Conservation (phyloP, 768 basidiomycete genomes). For the Amanita thiersii region DNA sequence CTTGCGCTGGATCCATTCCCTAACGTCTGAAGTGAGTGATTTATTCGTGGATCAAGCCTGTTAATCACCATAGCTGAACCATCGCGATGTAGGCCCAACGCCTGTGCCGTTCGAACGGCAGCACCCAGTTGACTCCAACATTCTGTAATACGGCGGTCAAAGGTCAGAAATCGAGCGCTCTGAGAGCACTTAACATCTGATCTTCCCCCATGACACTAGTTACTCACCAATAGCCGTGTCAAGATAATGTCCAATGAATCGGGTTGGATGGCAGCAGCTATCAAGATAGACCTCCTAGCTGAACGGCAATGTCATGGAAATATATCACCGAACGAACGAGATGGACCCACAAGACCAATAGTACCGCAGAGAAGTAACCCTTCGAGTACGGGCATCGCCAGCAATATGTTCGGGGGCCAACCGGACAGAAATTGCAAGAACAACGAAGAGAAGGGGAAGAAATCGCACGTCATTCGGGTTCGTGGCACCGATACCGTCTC, state of each 20-base stretch:
- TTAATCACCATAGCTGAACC: conserved; percentile 66
- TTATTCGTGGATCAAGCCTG: not conserved
- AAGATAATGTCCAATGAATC: conserved; percentile 91
- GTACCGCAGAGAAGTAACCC: conserved; percentile 80
- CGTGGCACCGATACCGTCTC: conserved; percentile 49
- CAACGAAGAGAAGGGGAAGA: conserved; percentile 88
- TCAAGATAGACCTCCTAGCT: conserved; percentile 84
- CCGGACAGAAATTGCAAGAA: conserved; percentile 80
- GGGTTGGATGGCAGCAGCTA: conserved; percentile 89
- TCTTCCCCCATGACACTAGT: not conserved
- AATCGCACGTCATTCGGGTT: conserved; percentile 77
- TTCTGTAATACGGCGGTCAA: conserved; percentile 85
- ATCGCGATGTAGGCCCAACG: conserved; percentile 88
- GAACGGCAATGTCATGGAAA: conserved; percentile 10
- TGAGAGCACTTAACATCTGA: conserved; percentile 21
- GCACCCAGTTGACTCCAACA: conserved; percentile 96
- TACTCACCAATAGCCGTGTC: conserved; percentile 75
- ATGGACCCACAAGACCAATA: conserved; percentile 86
- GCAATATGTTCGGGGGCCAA: conserved; percentile 80
- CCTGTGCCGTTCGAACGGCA: conserved; percentile 87
- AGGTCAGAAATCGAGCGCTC: conserved; percentile 53
- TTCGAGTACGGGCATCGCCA: conserved; percentile 67
- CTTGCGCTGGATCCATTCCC: conserved; percentile 67
- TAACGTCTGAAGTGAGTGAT: conserved; percentile 18
- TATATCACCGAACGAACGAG: not conserved